Evolutionary conservation across 768 basidiomycete species (phyloP).

Genomic region (Amanita rimosa): DNA sequence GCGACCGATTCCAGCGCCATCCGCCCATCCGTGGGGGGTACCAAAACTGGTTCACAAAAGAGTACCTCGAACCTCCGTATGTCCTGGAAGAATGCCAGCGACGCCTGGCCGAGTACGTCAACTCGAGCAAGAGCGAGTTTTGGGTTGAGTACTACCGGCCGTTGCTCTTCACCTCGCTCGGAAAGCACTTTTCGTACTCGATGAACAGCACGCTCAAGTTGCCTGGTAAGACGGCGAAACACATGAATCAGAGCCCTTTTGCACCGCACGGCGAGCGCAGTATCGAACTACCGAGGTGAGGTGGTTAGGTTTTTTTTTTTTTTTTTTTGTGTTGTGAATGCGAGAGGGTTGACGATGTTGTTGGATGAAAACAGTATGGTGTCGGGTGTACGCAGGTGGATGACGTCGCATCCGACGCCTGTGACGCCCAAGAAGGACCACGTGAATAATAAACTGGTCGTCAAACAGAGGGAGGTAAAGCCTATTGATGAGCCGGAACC

Average conservation of each 20-base stretch:
- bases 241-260: slow-evolving; percentile 69
- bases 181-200: slow-evolving; percentile 85
- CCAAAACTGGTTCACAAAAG: slow-evolving; percentile 74
- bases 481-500: slow-evolving; percentile 17
- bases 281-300: slow-evolving; percentile 23
- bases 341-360: background rate
- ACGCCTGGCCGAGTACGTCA: slow-evolving; percentile 50
- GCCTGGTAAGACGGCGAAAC: slow-evolving; percentile 64
- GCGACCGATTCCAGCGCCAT: slow-evolving; percentile 36
- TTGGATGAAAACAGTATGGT: slow-evolving; percentile 39
- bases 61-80: slow-evolving; percentile 60
- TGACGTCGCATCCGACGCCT: slow-evolving; percentile 39
- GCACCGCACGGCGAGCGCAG: slow-evolving; percentile 38
- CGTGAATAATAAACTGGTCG: slow-evolving; percentile 25
- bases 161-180: slow-evolving; percentile 69
- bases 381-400: slow-evolving; percentile 73
- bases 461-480: slow-evolving; percentile 25
- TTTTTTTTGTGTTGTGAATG: background rate
- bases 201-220: slow-evolving; percentile 85
- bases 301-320: background rate
- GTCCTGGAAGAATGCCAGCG: slow-evolving; percentile 50
- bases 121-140: slow-evolving; percentile 48
- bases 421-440: slow-evolving; percentile 24
- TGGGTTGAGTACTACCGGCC: slow-evolving; percentile 90
- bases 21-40: slow-evolving; percentile 60